Evolutionary conservation across 352 stramenopile genomes (phyloP), one percentile per base, ranked within the genome.

Genomic region (Phytopythium oedochilum): DNA sequence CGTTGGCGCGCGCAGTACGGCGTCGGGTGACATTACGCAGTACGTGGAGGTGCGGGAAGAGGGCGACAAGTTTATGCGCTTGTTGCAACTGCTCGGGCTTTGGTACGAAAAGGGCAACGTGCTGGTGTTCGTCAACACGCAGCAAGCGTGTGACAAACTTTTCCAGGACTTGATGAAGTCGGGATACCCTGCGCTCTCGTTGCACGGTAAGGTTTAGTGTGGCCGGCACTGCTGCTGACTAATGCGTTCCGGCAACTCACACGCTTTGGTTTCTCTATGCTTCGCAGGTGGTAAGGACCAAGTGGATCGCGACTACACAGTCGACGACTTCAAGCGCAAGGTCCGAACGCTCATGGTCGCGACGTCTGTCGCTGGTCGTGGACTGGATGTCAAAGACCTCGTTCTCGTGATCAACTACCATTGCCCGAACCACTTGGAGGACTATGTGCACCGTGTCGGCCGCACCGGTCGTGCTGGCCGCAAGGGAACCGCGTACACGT

Each of bases 341-440:
- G 79, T 95, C 43, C 75, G 88, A 28, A 97, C 90, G 28, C 62
- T 97, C 20, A 96, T 97, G 88, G 86, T 97, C 17, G 88, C 97
- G 28, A 99, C 97, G 11, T 96, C 83, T 35, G 97, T 99, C 39
- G 97, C 97, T 57, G 96, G 93, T 45, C 86, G 98, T 50, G 98
- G 98, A 56, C 83, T 99, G 39, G 97, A 99, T 65, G 97, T 99
- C 32, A 97, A 98, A 44, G 94, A 98, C 50, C 88, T 98, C 52
- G 79, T 96, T 35, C 96, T 98, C 61, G 98, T 99, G 31, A 97
- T 99, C 64, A 99, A 99, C 78, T 99, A 98, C 66, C 96, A 98
- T 48, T 98, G 92, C 48, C 98, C 98, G 0, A 99, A 99, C 68
- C 97, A 99, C 68, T 75, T 99, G 43, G 98, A 99, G 83, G 97